Percentiles rank a stretch among this genome's conserved stretches.
phyloP scores from a whole-genome alignment of 257 asterid genomes.

The Lycium ferocissimum region DNA sequence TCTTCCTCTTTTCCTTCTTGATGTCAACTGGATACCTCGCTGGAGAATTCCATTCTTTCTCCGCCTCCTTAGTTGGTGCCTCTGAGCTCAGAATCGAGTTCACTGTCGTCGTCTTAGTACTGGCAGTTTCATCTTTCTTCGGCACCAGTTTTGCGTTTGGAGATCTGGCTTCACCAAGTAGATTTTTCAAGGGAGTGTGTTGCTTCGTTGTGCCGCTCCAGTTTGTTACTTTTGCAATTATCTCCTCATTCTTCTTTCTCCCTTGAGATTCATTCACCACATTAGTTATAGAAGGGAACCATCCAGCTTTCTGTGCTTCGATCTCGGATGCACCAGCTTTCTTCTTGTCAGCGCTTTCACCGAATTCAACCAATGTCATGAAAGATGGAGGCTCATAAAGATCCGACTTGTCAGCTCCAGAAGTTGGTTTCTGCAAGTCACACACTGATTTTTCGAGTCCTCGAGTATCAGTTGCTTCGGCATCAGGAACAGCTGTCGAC shows the following conservation, averaged over 20 bases:
- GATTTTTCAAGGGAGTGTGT: constrained; percentile 64
- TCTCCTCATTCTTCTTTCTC: constrained; percentile 84
- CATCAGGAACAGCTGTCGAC: constrained; percentile 38
- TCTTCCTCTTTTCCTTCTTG: constrained; percentile 83
- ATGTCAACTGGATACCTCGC: constrained; percentile 81
- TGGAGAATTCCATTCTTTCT: constrained; percentile 87
- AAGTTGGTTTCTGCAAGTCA: constrained; percentile 46
- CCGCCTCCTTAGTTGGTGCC: constrained; percentile 54
- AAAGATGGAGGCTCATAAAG: constrained; percentile 75
- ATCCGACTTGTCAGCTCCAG: constrained; percentile 52
- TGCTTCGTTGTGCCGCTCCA: constrained; percentile 69
- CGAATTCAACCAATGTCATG: constrained; percentile 70
- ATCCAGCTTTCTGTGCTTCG: constrained; percentile 59
- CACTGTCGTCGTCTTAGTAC: constrained; percentile 51
- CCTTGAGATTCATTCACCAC: constrained; percentile 81
- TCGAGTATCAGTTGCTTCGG: constrained; percentile 34
- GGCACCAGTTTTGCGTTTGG: constrained; percentile 56
- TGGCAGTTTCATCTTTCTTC: constrained; percentile 48
- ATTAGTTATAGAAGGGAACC: constrained; percentile 77
- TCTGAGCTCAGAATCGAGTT: constrained; percentile 45
- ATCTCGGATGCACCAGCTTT: constrained; percentile 58
- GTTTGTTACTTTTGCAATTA: constrained; percentile 76
- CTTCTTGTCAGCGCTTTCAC: constrained; percentile 35
- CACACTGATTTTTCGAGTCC: constrained; percentile 50
- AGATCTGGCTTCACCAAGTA: constrained; percentile 71